Base-by-base conservation (phyloP, 768 basidiomycete species). In the Botryobasidium botryosum region DNA sequence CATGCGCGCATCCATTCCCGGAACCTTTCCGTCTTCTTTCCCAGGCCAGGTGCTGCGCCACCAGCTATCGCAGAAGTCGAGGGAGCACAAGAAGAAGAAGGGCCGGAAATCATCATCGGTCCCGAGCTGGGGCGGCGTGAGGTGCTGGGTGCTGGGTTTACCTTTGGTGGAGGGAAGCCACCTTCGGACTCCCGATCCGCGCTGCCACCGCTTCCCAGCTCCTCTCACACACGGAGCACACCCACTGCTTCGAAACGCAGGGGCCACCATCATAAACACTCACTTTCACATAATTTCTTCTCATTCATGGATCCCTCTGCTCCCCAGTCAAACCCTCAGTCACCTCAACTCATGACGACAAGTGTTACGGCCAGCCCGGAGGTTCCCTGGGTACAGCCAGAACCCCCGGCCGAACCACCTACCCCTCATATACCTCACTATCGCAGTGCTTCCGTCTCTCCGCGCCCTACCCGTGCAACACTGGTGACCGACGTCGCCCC, bases 201-300 rank as follows among this genome's bases (percentile, higher is more conserved):
- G 18, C n/a, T 15, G 18, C 31, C 20, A 23, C 21, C 29, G 18
- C 10, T n/a, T 17, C 5, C 21, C 21, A 23, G 18, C 3, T 21
- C 21, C 32, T 28, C 12, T 23, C 27, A 32, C 24, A 17, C 32
- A 13, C 13, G 36, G 25, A 13, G 36, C 18, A 10, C 28, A 20
- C 33, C 32, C 10, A 53, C 41, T 28, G 47, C 64, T 0, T 52
- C 68, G 3, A 63, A 66, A 7, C 65, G 75, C 28, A 62, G 80
- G 32, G 85, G 84, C 0, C 85, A 87, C 55, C 80, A 94, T 61
- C 90, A 92, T 56, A 87, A 88, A 60, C 90, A 92, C 59, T 92
- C 87, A 0, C 61, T 90, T 8, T 92, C 88, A 1, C 88, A 94
- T 58, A 87, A 85, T 55, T 90, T 94, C 62, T 92, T 92, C 62